Evolutionary conservation across 257 asterid genomes (phyloP).

Genomic region (Capsicum rhomboideum): DNA sequence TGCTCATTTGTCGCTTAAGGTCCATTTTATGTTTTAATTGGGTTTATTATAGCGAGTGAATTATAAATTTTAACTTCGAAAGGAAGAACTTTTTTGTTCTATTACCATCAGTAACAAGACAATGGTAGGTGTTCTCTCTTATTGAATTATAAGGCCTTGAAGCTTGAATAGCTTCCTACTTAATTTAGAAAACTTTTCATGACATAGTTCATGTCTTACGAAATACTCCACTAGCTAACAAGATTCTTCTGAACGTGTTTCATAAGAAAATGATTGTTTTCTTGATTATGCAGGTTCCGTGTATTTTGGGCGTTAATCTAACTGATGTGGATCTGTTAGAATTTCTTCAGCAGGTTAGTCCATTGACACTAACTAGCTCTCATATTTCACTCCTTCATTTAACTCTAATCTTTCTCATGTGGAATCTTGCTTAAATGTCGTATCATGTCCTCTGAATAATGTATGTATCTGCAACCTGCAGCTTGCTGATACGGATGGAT

Average conservation of each 20-base stretch:
- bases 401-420: background rate
- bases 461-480: conserved; percentile 16
- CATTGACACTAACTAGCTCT: background rate
- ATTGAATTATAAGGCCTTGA: background rate
- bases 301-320: conserved; percentile 69
- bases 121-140: background rate
- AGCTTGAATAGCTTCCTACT: background rate
- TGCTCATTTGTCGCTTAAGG: background rate
- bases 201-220: background rate
- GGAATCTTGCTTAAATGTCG: background rate
- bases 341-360: conserved; percentile 79
- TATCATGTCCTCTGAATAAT: conserved; percentile 2
- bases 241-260: background rate
- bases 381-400: background rate
- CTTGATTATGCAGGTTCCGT: conserved; percentile 61
- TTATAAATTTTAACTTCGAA: background rate
- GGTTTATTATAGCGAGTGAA: background rate
- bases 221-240: background rate
- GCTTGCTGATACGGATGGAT: conserved; percentile 96
- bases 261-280: background rate
- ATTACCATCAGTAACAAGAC: background rate
- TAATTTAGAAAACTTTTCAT: background rate
- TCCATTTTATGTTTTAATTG: background rate
- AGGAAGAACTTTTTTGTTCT: background rate
- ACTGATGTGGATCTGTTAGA: conserved; percentile 80